Evolutionary conservation across 2,329 filamentous ascomycete species (phyloP), one percentile per base, ranked within the genome.

Genomic region (Metarhizium guizhouense): DNA sequence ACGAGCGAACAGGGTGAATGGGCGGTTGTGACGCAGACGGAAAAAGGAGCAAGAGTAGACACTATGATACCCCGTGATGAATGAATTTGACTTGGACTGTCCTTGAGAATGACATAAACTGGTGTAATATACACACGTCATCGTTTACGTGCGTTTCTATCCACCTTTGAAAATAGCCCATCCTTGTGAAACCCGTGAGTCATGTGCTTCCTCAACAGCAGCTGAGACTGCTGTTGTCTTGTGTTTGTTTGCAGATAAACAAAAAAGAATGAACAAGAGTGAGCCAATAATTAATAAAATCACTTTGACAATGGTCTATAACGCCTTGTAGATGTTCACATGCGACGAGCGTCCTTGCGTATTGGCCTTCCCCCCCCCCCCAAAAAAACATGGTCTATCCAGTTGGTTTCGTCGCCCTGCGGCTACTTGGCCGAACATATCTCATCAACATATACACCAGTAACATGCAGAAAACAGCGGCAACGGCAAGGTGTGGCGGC

Each of bases 381-480:
- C 1, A 34, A 34, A 14, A 25, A 25, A 51, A 52, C 45, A 56
- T 55, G 56, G 56, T 62, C 66, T 70, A 70, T 62, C 61, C 59
- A 42, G 55, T 58, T 43, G 32, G 16, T 18, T 36, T 30, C 43
- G 45, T 48, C 40, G 30, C 20, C 29, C n/a, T 29, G 16, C 36
- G 36, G 45, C 50, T 16, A 16, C 36, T 43, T 32, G 29, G 59
- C 57, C 59, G 56, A 58, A 62, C 60, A 55, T 63, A 57, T 60
- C 58, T 66, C 63, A 70, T 70, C 66, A 68, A 71, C 65, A 73
- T 61, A 64, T 77, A 78, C 64, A 73, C 66, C 57, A 68, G 63
- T 49, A 68, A 74, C 54, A 64, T 64, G 38, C 62, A 64, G 51
- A 70, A 58, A 51, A 70, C 62, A 57, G 72, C 68, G 54, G 74